Base-by-base conservation (phyloP, 148 eudicot genomes). In the Arctostaphylos glauca region DNA sequence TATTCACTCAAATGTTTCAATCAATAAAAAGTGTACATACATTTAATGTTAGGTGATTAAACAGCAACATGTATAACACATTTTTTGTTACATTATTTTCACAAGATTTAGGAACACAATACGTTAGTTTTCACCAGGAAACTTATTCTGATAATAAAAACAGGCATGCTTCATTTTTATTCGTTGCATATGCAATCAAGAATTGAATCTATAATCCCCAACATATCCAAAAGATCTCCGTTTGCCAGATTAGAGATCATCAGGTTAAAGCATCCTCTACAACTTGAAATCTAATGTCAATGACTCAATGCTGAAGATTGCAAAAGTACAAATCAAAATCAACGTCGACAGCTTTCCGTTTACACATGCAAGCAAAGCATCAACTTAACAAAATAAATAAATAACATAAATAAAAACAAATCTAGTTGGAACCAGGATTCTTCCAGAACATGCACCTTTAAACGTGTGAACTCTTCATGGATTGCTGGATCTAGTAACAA, bases 401-500 rank as follows among this genome's bases (percentile, higher is more conserved):
- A 44, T 9, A 43, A 0, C 4, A 19, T n/a, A 18, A n/a, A 66
- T 19, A 52, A 9, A 46, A 54, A n/a, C 71, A 13, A 73, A 80
- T 46, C 46, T 13, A 76, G 46, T 38, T 25, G 16, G 70, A 78
- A 56, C 46, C 44, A 80, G 49, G 49, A 76, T 74, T 49, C 46
- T 44, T 77, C 75, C 53, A 60, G 15, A 82, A 81, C 52, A 83
- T 67, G 58, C 83, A 97, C 99, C 98, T 97, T 97, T 85, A 97
- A 83, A 62, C 98, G 90, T 31, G 88, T 94, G 82, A 97, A 97
- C 88, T 97, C 99, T 87, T 97, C 99, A 88, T 97, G 98, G 81
- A 97, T 97, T 25, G 99, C 99, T 81, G 99, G 99, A 88, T 97
- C 99, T 46, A 97, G 91, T 87, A 97, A 83, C 76, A 97, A 87